Evolutionary conservation across 129 eudicot genomes (phyloP), one percentile per base, ranked within the genome.

Genomic region (Flaveria trinervia): DNA sequence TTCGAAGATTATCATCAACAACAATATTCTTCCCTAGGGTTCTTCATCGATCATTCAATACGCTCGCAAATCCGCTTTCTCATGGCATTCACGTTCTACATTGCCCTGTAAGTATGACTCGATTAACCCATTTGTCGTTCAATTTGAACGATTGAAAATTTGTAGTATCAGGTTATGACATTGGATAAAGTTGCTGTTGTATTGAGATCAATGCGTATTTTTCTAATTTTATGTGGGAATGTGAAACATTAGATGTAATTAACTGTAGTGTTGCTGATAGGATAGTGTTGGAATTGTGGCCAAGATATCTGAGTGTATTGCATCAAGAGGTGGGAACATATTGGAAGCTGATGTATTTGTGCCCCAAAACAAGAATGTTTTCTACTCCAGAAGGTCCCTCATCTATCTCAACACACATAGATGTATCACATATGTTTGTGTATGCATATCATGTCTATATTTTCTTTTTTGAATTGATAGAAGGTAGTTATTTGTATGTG

Each of bases 231-330:
- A 33, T 33, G 39, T 33, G 0, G 39, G 5, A 33, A 33, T 33
- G 39, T 33, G 39, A 33, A 33, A 7, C 0, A 33, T 4, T 4
- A 33, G 39, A 33, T 33, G 39, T 33, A 33, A 45, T 70, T 54
- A 73, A 41, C 18, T 64, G 65, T 79, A 23, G 17, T 72, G 11
- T 71, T 60, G 7, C 49, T 45, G 12, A 68, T 74, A 90, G 98
- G 98, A 93, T 83, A 89, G 75, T 69, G 90, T 94, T 79, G 98
- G 98, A 62, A 93, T 93, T 69, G 96, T 93, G 78, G 96, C 98
- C 46, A 93, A 89, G 74, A 75, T 93, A 78, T 93, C 98, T 20
- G 97, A 93, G 14, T 88, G 91, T 81, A 93, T 93, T 25, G 98
- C 98, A 68, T 93, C 96, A 65, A 87, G 91, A 73, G 98, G 93